Evolutionary conservation across 2,329 filamentous ascomycete genomes (phyloP), one percentile per base, ranked within the genome.

Genomic region (Pseudocercospora fijiensis): DNA sequence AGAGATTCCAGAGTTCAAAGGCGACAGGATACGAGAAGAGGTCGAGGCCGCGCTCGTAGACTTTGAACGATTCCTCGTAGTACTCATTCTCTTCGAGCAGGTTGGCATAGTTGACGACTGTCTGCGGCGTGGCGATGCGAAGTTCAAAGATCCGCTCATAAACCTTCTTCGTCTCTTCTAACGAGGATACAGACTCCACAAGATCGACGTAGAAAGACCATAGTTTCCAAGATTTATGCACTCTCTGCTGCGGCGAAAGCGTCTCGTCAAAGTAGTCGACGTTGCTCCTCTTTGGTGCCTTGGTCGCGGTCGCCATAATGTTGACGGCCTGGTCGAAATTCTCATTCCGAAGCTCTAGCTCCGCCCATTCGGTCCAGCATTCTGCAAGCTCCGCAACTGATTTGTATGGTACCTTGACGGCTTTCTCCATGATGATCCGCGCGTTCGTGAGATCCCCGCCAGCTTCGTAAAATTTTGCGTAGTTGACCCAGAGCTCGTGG

Each of bases 181-280:
- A 79, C 0, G 90, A 91, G 65, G 90, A 89, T 30, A 97, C 93
- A 76, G 92, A 96, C 77, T 99, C 95, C 2, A 99, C 93, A 1
- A 99, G 85, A 76, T 99, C 95, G 45, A 99, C 93, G 72, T 99
- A 99, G 81, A 99, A 99, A 78, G 92, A 96, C 95, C 95, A 99
- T 10, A 99, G 80, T 77, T 98, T 99, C 95, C 95, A 99, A 75
- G 92, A 96, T 83, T 99, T 99, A 81, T 99, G 95, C 2, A 99
- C 91, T 67, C 96, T 87, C 80, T 98, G 95, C 76, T 99, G 95
- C 3, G 95, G 94, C 1, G 92, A 92, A 6, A 99, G 81, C 0
- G 86, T 92, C 76, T 99, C 96, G 76, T 99, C 95, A 74, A 98
- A 99, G 76, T 98, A 99, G 80, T 99, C 95, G n/a, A 99, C 92